These are phyloP conservation scores for Cavenderia fasciculata DNA, from an alignment of 78 protist genomes.

Conservation along the genomic window DNA sequence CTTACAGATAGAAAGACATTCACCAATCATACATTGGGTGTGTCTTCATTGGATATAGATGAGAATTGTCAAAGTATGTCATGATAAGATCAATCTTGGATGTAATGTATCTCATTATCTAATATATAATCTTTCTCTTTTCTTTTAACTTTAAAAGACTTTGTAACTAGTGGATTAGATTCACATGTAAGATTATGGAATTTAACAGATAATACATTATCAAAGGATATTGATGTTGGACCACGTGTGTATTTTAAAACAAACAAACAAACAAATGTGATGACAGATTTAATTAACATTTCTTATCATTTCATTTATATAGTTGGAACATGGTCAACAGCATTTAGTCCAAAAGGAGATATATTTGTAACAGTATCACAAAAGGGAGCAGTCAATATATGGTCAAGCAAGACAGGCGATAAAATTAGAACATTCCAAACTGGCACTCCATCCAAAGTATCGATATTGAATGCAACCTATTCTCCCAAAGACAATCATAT, in stretches of 20 bases:
- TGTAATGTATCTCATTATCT: background rate
- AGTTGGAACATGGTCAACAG: slow-evolving; percentile 56
- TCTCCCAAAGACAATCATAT: slow-evolving; percentile 48
- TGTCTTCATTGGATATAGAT: slow-evolving; percentile 60
- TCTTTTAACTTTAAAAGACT: background rate
- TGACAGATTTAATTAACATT: background rate
- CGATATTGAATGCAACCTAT: slow-evolving; percentile 10
- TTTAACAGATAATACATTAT: slow-evolving; percentile 6
- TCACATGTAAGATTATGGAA: slow-evolving; percentile 31
- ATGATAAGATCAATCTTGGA: too few relatives aligned
- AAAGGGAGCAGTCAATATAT: slow-evolving; percentile 16
- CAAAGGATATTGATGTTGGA: slow-evolving; percentile 50
- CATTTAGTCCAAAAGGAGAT: slow-evolving; percentile 11
- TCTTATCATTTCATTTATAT: background rate
- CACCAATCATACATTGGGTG: slow-evolving; percentile 59
- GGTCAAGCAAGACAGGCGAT: slow-evolving; percentile 23
- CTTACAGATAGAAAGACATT: slow-evolving; percentile 35
- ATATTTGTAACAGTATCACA: slow-evolving; percentile 33
- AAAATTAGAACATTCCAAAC: slow-evolving; percentile 12
- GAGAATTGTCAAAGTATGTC: slow-evolving; percentile 8
- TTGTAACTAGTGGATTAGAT: slow-evolving; percentile 47
- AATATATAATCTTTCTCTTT: too few relatives aligned
- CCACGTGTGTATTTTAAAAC: slow-evolving; percentile 23
- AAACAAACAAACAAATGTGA: background rate
- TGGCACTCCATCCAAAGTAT: background rate